Percentiles rank a stretch among this genome's conserved stretches.
Conservation (phyloP, 306 rosid species). For the Pachyrhizus erosus region DNA sequence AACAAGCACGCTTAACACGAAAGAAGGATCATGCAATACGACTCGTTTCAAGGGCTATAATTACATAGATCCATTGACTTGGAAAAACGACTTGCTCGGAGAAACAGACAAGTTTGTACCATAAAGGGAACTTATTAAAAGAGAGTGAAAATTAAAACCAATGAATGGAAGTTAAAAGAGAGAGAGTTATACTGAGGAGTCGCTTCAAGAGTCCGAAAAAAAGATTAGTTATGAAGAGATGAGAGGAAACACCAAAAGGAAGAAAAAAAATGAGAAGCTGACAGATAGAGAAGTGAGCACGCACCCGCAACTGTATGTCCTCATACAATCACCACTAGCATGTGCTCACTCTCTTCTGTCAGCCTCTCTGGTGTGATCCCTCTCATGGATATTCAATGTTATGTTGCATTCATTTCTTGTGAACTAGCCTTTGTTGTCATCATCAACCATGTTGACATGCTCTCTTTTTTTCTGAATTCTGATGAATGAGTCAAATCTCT, state of each 20-base stretch:
- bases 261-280: conserved; percentile 41
- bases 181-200: neutral
- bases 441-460: neutral
- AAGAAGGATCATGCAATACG: neutral
- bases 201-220: neutral
- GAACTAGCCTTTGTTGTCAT: neutral
- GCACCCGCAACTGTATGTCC: conserved; percentile 55
- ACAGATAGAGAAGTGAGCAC: conserved; percentile 86
- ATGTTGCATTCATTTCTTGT: neutral
- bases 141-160: neutral
- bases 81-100: neutral
- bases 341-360: conserved; percentile 99
- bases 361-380: conserved; percentile 45
- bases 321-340: conserved; percentile 61
- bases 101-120: neutral
- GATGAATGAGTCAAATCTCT: neutral
- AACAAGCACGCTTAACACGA: neutral
- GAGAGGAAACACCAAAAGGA: neutral
- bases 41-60: conserved; percentile 12
- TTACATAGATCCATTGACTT: neutral
- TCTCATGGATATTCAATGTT: neutral
- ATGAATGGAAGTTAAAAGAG: neutral
- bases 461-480: neutral
- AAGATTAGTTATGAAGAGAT: neutral
- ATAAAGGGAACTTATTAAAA: neutral